Conservation (phyloP, 768 basidiomycete species). For the Psilocybe cyanescens region DNA sequence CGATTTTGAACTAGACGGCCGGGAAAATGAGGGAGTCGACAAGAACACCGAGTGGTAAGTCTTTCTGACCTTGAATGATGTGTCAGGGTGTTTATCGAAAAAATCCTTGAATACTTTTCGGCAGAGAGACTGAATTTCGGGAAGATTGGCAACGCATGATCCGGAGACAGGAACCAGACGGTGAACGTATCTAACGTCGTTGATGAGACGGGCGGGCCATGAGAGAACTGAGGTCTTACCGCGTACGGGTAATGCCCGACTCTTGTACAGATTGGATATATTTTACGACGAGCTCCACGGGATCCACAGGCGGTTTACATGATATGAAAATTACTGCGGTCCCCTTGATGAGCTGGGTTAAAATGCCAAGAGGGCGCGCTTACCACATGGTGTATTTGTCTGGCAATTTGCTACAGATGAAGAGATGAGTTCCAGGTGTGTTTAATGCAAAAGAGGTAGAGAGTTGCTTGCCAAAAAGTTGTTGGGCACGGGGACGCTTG, state of each 20-base stretch:
- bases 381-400: slow-evolving; percentile 83
- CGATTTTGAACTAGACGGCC: slow-evolving; percentile 73
- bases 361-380: slow-evolving; percentile 16
- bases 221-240: slow-evolving; percentile 39
- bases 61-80: slow-evolving; percentile 46
- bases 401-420: slow-evolving; percentile 63
- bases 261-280: slow-evolving; percentile 64
- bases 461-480: slow-evolving; percentile 59
- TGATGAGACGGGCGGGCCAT: not conserved
- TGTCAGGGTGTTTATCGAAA: slow-evolving; percentile 47
- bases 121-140: slow-evolving; percentile 71
- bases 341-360: slow-evolving; percentile 5
- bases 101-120: slow-evolving; percentile 54
- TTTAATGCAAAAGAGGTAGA: not conserved
- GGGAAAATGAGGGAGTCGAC: not conserved
- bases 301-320: slow-evolving; percentile 78
- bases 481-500: slow-evolving; percentile 60
- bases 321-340: slow-evolving; percentile 76
- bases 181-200: slow-evolving; percentile 57
- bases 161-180: slow-evolving; percentile 74
- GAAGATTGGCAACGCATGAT: slow-evolving; percentile 67
- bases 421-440: not conserved
- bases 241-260: slow-evolving; percentile 68
- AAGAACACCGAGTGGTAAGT: not conserved
- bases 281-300: slow-evolving; percentile 67